Conservation (phyloP, 345 rosid genomes). For the Brassica rapa region DNA sequence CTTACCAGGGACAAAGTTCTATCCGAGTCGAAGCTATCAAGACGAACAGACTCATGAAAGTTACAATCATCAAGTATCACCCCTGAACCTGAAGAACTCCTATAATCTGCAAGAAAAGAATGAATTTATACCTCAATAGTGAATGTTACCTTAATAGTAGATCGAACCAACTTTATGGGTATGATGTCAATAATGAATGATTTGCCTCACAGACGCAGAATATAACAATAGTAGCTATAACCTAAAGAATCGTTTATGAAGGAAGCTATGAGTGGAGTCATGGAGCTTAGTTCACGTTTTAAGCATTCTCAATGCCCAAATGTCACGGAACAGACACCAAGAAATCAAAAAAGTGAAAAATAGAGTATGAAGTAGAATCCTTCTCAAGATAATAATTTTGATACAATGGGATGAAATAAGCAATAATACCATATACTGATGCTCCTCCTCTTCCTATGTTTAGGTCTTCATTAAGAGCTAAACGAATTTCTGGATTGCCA, state of each 20-base stretch:
- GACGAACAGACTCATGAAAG: slow-evolving; percentile 97
- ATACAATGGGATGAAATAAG: slow-evolving; percentile 21
- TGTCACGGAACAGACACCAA: too few species aligned
- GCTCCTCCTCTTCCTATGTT: slow-evolving; percentile 79
- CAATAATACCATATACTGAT: slow-evolving; percentile 68
- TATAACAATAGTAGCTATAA: not conserved
- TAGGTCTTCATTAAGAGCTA: slow-evolving; percentile 96
- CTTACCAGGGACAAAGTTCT: slow-evolving; percentile 92
- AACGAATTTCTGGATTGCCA: slow-evolving; percentile 95
- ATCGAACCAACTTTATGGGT: not conserved
- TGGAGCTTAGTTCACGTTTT: too few species aligned
- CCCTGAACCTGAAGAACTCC: slow-evolving; percentile 82
- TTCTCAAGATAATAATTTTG: not conserved
- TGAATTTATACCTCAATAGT: not conserved
- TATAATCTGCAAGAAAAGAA: slow-evolving; percentile 64
- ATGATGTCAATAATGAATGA: slow-evolving; percentile 8
- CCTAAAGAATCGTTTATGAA: too few species aligned
- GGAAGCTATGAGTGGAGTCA: too few species aligned
- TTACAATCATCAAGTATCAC: slow-evolving; percentile 97
- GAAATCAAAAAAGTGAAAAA: too few species aligned
- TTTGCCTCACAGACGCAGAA: slow-evolving; percentile 16
- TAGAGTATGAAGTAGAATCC: too few species aligned
- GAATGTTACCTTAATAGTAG: not conserved
- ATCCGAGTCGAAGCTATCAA: slow-evolving; percentile 84
- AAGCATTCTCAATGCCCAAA: too few species aligned